phyloP scores from a whole-genome alignment of 2,329 filamentous ascomycete genomes.

The Fusarium kyushuense region DNA sequence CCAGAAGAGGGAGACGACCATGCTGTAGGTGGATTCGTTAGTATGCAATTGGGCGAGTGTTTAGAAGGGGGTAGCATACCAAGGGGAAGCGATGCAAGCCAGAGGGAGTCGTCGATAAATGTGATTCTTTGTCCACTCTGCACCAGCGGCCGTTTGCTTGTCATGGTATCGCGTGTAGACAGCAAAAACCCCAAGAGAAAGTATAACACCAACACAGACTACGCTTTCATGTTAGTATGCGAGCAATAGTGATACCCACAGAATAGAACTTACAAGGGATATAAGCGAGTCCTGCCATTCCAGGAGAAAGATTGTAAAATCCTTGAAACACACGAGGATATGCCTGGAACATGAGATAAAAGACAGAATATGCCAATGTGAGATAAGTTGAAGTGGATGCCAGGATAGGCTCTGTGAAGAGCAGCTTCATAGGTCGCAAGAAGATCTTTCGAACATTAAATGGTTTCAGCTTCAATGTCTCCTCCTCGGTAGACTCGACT shows the following conservation, averaged over 20 bases:
- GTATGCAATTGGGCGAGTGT: background rate
- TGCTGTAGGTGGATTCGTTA: slow-evolving; percentile 48
- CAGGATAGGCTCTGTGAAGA: slow-evolving; percentile 64
- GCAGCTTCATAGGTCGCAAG: slow-evolving; percentile 62
- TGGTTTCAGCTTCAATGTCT: slow-evolving; percentile 51
- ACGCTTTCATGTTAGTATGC: background rate
- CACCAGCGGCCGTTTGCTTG: slow-evolving; percentile 42
- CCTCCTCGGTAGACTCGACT: slow-evolving; percentile 52
- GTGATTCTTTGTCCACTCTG: slow-evolving; percentile 50
- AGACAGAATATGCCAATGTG: slow-evolving; percentile 63
- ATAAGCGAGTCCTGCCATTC: slow-evolving; percentile 61
- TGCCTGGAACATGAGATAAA: slow-evolving; percentile 66
- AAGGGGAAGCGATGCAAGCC: slow-evolving; percentile 70
- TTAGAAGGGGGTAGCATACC: slow-evolving; percentile 60
- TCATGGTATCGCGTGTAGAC: slow-evolving; percentile 49
- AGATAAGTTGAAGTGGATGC: slow-evolving; percentile 62
- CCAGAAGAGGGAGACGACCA: slow-evolving; percentile 70
- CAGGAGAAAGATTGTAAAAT: slow-evolving; percentile 60
- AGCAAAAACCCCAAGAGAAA: slow-evolving; percentile 43
- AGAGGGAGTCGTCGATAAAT: slow-evolving; percentile 55
- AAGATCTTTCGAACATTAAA: slow-evolving; percentile 59
- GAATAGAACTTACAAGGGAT: slow-evolving; percentile 56
- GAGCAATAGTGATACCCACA: background rate
- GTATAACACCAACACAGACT: slow-evolving; percentile 46
- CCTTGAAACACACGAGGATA: slow-evolving; percentile 63